Conservation (phyloP, 2,329 filamentous ascomycete species). For the Trichoderma koningiopsis region DNA sequence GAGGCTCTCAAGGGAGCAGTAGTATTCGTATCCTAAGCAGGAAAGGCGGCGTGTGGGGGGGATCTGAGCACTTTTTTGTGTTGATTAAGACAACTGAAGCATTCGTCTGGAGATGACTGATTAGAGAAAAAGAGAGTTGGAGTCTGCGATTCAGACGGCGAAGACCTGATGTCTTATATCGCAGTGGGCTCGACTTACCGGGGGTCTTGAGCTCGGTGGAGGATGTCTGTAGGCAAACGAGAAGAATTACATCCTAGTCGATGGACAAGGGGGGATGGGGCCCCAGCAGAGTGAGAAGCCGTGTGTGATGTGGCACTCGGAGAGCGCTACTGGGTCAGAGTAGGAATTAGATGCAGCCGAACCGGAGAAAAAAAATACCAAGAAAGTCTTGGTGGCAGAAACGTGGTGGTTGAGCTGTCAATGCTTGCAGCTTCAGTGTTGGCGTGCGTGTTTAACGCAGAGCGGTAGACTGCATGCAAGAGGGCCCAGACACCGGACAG, state of each 20-base stretch:
- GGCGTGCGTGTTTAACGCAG: constrained; percentile 18
- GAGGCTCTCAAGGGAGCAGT: constrained; percentile 15
- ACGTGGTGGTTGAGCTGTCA: constrained; percentile 23
- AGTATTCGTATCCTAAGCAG: constrained; percentile 10
- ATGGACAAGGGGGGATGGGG: constrained; percentile 2
- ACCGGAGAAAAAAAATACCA: constrained; percentile 5
- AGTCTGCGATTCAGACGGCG: constrained; percentile 19
- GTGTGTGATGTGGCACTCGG: constrained; percentile 27
- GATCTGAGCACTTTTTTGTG: constrained; percentile 15
- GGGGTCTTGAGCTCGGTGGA: constrained; percentile 10
- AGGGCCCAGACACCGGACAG: constrained; percentile 3
- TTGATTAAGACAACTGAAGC: constrained; percentile 13
- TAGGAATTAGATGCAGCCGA: constrained; percentile 22
- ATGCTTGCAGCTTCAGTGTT: constrained; percentile 19
- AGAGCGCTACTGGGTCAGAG: constrained; percentile 18
- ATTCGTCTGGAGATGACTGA: constrained; percentile 1
- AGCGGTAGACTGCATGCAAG: constrained; percentile 24
- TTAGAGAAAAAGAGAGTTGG: constrained; percentile 7
- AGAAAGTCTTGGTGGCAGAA: not conserved
- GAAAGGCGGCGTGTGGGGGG: constrained; percentile 23
- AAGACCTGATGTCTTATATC: constrained; percentile 26
- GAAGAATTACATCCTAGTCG: not conserved
- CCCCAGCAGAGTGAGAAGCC: constrained; percentile 14
- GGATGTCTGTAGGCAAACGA: constrained; percentile 6
- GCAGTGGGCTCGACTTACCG: constrained; percentile 17